phyloP scores from a whole-genome alignment of 257 asterid species.

The Nicotiana undulata region DNA sequence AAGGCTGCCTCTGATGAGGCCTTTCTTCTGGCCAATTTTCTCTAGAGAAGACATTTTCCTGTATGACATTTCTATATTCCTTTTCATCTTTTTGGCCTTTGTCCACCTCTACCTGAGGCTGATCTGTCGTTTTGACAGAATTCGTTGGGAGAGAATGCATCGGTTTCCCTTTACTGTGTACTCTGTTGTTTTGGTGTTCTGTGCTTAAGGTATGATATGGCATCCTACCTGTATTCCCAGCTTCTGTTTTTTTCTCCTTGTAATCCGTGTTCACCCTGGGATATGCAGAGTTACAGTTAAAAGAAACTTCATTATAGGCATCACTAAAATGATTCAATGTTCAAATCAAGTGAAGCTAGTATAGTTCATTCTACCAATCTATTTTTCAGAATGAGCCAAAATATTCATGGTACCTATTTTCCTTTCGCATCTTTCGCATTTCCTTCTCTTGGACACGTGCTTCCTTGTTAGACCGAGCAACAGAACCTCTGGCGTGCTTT shows the following conservation, averaged over 20 bases:
- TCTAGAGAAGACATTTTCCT: not conserved
- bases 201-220: not conserved
- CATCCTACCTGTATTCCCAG: not conserved
- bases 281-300: not conserved
- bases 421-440: slow-evolving; percentile 28
- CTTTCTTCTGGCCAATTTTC: slow-evolving; percentile 5
- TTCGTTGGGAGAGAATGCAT: slow-evolving; percentile 7
- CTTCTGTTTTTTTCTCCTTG: not conserved
- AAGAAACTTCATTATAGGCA: not conserved
- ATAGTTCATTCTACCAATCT: not conserved
- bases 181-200: slow-evolving; percentile 11
- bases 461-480: slow-evolving; percentile 63
- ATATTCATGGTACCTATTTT: slow-evolving; percentile 33
- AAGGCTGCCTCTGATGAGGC: slow-evolving; percentile 34
- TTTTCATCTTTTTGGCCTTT: not conserved
- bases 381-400: not conserved
- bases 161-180: slow-evolving; percentile 1
- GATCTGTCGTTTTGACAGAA: slow-evolving; percentile 13
- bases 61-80: not conserved
- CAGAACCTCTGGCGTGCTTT: slow-evolving; percentile 76
- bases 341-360: not conserved
- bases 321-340: not conserved
- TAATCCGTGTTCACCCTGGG: not conserved
- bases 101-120: slow-evolving; percentile 12
- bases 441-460: slow-evolving; percentile 50